These are phyloP conservation scores for Guillardia theta DNA, from an alignment of 78 protist species.

Conservation along the genomic window DNA sequence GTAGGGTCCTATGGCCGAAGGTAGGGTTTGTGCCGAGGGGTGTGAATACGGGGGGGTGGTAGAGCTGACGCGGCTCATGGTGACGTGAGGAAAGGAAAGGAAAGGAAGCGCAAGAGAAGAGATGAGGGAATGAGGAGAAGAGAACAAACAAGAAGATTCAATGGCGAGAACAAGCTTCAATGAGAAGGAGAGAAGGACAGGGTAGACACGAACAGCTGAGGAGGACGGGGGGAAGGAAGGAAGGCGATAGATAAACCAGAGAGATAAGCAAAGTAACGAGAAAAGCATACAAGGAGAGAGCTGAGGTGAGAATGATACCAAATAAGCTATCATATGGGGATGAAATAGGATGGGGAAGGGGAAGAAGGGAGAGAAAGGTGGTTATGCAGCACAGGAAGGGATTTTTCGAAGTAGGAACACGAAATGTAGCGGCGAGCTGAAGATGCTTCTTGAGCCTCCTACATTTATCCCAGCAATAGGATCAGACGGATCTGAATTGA, in stretches of 20 bases:
- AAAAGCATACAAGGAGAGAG: background rate
- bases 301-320: background rate
- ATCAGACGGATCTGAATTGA: background rate
- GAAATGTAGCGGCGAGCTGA: background rate
- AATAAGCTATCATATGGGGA: background rate
- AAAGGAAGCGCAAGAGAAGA: background rate
- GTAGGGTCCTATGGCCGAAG: too few species aligned
- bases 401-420: background rate
- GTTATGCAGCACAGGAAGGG: background rate
- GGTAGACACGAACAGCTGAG: background rate
- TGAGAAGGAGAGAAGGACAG: background rate
- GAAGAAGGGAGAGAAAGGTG: background rate
- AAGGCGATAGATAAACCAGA: background rate
- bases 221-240: background rate
- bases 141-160: background rate
- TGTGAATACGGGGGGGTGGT: too few species aligned
- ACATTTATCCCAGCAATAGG: too few species aligned
- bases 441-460: too few species aligned
- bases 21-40: too few species aligned
- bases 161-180: background rate
- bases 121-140: background rate
- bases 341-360: background rate
- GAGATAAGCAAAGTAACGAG: background rate
- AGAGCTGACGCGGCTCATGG: too few species aligned
- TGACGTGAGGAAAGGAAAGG: too few species aligned